Evolutionary conservation across 768 basidiomycete species (phyloP), one percentile per base, ranked within the genome.

Genomic region (Suillus subalutaceus): DNA sequence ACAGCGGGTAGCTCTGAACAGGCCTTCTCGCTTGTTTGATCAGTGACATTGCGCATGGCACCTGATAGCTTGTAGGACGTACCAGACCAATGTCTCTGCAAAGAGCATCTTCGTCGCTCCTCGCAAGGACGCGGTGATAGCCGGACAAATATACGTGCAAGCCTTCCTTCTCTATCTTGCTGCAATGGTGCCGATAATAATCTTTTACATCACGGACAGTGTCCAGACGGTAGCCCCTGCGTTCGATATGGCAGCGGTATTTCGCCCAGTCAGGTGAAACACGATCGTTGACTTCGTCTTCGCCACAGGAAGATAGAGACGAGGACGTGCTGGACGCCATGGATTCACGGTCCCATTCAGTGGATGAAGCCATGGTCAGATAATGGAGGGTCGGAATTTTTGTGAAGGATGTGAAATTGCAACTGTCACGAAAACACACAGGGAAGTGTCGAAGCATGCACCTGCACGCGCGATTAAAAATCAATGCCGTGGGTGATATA

Each of bases 31-130:
- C 91, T 92, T 66, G 41, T 37, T 62, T 41, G 23, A 38, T 75
- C 8, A 72, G 68, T 41, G 26, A 41, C 18, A 32, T 43, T 26
- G 6, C 20, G 37, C 46, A 30, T 23, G 13, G 20, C 32, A 59
- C 38, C 18, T 30, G 12, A 20, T 7, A 40, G 6, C 30, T 12
- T 30, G 12, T 32, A 30, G 41, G 30, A 82, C 88, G 72, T 67
- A 92, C 91, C 76, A 92, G 77, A 50, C 91, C 90, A 40, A 86
- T 82, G 71, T 93, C 91, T 61, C 84, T 88, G 75, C 89, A 92
- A 9, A 93, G 79, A 5, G 84, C 86, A 68, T 84, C 81, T 60
- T 91, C 87, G 70, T 84, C 83, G 62, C 70, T 68, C n/a, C 71
- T 72, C 26, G 73, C 69, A 59, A 75, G 78, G 16, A 74, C 74